These are phyloP conservation scores for Trifolium dubium DNA, from an alignment of 306 rosid species.

Conservation along the genomic window DNA sequence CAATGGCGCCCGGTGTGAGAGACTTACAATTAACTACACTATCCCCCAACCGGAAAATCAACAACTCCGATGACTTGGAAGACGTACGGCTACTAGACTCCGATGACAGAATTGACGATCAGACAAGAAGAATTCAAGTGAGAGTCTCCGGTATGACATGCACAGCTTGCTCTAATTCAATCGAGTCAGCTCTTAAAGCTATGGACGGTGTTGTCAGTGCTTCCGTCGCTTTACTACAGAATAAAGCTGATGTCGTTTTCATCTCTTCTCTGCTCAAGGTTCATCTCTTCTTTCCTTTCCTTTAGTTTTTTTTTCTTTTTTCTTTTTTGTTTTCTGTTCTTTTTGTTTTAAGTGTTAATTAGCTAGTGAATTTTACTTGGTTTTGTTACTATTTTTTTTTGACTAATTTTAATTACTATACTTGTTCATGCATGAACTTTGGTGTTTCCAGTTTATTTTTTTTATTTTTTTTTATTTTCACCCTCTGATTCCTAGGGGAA, in stretches of 20 bases:
- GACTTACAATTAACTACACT: constrained; percentile 45
- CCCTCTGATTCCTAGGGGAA: too few species aligned
- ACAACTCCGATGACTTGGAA: constrained; percentile 61
- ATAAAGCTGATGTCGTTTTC: constrained; percentile 85
- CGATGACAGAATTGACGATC: constrained; percentile 46
- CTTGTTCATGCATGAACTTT: too few species aligned
- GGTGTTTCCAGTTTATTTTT: too few species aligned
- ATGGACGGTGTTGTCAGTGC: constrained; percentile 73
- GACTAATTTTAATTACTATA: too few species aligned
- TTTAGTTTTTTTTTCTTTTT: too few species aligned
- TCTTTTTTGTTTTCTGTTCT: not conserved
- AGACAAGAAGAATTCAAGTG: constrained; percentile 68
- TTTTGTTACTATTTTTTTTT: too few species aligned
- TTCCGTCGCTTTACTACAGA: constrained; percentile 92
- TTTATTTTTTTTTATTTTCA: too few species aligned
- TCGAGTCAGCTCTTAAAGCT: constrained; percentile 71
- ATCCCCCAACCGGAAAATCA: not conserved
- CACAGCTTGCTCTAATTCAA: constrained; percentile 93
- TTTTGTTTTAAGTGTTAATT: not conserved
- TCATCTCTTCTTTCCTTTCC: not conserved
- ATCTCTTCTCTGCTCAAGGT: constrained; percentile 79
- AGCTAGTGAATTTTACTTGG: not conserved
- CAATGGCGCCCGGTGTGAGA: constrained; percentile 38
- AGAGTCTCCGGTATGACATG: constrained; percentile 92
- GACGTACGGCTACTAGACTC: constrained; percentile 81